phyloP scores from a whole-genome alignment of 2,329 filamentous ascomycete genomes.

The Fusarium sp. region DNA sequence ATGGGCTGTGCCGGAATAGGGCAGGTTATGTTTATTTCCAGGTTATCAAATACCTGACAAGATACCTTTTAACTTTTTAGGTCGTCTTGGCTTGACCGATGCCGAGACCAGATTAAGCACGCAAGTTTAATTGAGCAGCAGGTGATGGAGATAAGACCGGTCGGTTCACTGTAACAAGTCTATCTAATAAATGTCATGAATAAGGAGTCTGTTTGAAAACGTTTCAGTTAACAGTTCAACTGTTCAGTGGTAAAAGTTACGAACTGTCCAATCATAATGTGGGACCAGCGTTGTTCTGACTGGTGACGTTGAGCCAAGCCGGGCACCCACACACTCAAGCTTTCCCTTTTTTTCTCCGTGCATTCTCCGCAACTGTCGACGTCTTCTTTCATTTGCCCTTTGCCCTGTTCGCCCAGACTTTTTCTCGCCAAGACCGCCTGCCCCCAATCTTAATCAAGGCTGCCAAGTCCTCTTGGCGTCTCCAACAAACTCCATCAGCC shows the following conservation, averaged over 20 bases:
- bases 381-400: slow-evolving; percentile 12
- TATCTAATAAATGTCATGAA: neutral
- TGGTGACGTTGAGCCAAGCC: slow-evolving; percentile 38
- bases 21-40: slow-evolving; percentile 10
- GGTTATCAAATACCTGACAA: neutral
- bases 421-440: slow-evolving; percentile 18
- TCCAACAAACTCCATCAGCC: slow-evolving; percentile 13
- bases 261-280: neutral
- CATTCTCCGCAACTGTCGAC: slow-evolving; percentile 3
- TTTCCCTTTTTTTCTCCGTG: slow-evolving; percentile 32
- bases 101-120: slow-evolving; percentile 11
- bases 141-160: neutral
- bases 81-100: slow-evolving; percentile 6
- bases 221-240: neutral
- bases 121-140: neutral
- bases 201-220: neutral
- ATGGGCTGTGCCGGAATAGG: slow-evolving; percentile 22
- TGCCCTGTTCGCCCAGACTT: slow-evolving; percentile 13
- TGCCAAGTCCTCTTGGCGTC: slow-evolving; percentile 33
- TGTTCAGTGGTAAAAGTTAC: neutral
- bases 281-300: too few species aligned
- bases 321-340: slow-evolving; percentile 43
- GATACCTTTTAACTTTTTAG: neutral
- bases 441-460: slow-evolving; percentile 21
- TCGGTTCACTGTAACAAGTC: neutral